Conservation (phyloP, 345 rosid species). For the rapeseed (Brassica napus) region Da-Ae NC_063451.1:1279001-1279500, state of each 20-base stretch:
- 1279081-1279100: slow-evolving; percentile 53
- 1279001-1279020: slow-evolving; percentile 64
- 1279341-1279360: slow-evolving; percentile 96
- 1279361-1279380: slow-evolving; percentile 72
- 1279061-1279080: slow-evolving; percentile 7
- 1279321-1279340: slow-evolving; percentile 92
- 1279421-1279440: neutral
- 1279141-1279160: slow-evolving; percentile 91
- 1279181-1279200: slow-evolving; percentile 73
- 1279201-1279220: slow-evolving; percentile 85
- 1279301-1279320: slow-evolving; percentile 85
- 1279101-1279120: slow-evolving; percentile 83
- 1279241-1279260: slow-evolving; percentile 4
- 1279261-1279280: neutral
- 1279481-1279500: slow-evolving; percentile 94
- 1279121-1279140: slow-evolving; percentile 71
- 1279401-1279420: slow-evolving; percentile 56
- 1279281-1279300: neutral
- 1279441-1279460: slow-evolving; percentile 3
- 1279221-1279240: slow-evolving; percentile 76
- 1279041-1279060: neutral
- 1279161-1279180: slow-evolving; percentile 63
- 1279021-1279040: neutral
- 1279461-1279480: slow-evolving; percentile 57
- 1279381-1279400: slow-evolving; percentile 84